phyloP scores from a whole-genome alignment of 2,329 filamentous ascomycete genomes.

The Aspergillus arachidicola region DNA sequence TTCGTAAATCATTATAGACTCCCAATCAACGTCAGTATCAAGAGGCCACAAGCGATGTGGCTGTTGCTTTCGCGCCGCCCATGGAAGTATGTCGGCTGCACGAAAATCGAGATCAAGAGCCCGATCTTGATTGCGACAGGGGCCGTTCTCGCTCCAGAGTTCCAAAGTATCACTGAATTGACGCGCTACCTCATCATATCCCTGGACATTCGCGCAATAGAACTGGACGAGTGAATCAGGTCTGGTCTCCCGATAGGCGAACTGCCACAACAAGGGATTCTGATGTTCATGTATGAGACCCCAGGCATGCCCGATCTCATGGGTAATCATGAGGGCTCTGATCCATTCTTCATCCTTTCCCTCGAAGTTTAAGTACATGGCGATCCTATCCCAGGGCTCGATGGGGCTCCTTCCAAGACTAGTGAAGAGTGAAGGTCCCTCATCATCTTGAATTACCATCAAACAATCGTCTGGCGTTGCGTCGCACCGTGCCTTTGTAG shows the following conservation, averaged over 20 bases:
- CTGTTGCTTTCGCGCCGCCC: neutral
- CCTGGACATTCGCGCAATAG: slow-evolving; percentile 2
- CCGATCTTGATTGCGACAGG: neutral
- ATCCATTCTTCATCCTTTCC: neutral
- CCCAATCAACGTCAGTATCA: slow-evolving; percentile 10
- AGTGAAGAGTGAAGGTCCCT: neutral
- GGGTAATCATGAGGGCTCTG: neutral
- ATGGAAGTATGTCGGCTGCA: slow-evolving; percentile 1
- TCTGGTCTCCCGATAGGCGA: neutral
- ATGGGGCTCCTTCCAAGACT: neutral
- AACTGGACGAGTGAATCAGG: neutral
- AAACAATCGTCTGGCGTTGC: neutral
- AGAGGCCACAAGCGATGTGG: neutral
- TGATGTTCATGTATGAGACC: slow-evolving; percentile 17
- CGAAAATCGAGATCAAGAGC: neutral
- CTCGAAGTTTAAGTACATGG: neutral
- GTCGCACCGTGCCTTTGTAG: neutral
- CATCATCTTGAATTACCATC: neutral
- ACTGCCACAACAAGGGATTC: slow-evolving; percentile 5
- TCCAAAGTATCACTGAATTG: neutral
- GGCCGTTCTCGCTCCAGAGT: neutral
- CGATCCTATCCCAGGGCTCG: too few species aligned
- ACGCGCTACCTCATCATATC: neutral
- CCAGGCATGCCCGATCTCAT: slow-evolving; percentile 16
- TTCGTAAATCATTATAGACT: slow-evolving; percentile 14